phyloP scores from a whole-genome alignment of 345 rosid species.

The Atalantia buxifolia region DNA sequence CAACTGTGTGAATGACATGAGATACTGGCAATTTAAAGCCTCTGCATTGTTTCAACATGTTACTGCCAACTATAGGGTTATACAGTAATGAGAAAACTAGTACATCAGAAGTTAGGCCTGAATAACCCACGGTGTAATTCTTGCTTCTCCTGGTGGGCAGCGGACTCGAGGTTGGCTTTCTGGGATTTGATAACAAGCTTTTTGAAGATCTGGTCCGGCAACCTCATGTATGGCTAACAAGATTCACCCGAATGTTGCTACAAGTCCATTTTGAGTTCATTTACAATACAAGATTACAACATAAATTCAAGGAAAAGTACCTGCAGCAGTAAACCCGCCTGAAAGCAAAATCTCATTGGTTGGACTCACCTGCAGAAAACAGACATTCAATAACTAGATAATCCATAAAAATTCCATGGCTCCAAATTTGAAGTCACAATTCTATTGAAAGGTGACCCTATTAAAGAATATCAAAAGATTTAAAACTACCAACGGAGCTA shows the following conservation, averaged over 20 bases:
- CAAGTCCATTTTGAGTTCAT: not conserved
- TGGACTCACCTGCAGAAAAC: conserved; percentile 53
- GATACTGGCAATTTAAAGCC: conserved; percentile 71
- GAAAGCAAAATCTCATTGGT: conserved; percentile 76
- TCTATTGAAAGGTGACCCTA: not conserved
- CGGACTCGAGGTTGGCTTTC: conserved; percentile 60
- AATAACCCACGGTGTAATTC: conserved; percentile 61
- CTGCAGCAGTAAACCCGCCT: conserved; percentile 86
- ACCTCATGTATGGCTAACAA: conserved; percentile 67
- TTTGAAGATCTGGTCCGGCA: conserved; percentile 62
- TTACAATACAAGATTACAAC: not conserved
- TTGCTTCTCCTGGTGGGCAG: conserved; percentile 83
- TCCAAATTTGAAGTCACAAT: not conserved
- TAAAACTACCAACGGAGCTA: not conserved
- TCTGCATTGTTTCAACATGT: conserved; percentile 39
- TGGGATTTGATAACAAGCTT: conserved; percentile 62
- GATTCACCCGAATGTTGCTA: not conserved
- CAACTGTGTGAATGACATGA: conserved; percentile 74
- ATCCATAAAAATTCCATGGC: not conserved
- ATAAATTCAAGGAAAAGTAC: conserved; percentile 19
- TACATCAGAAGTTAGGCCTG: not conserved
- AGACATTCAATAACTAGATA: not conserved
- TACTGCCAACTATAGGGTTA: not conserved
- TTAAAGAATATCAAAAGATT: not conserved
- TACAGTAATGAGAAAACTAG: not conserved